Evolutionary conservation across 805 yeast species (phyloP).

Genomic region (Nakazawaea sp.): DNA sequence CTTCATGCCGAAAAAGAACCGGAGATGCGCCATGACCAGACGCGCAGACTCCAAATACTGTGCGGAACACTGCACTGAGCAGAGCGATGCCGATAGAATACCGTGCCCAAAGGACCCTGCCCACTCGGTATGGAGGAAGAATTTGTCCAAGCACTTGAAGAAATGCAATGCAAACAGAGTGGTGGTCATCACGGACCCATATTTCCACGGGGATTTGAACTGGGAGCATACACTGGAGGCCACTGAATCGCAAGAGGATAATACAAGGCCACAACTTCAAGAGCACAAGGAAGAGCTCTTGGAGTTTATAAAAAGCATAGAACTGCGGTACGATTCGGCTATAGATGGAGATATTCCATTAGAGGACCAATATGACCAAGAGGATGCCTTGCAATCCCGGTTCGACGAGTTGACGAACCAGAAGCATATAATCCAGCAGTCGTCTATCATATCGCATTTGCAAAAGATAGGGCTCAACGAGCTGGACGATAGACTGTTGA

Average conservation of each 20-base stretch:
- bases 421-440: constrained; percentile 80
- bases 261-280: not conserved
- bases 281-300: constrained; percentile 17
- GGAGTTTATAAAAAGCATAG: constrained; percentile 15
- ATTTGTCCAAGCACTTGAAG: constrained; percentile 46
- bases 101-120: constrained; percentile 74
- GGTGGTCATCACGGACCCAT: constrained; percentile 28
- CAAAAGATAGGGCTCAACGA: constrained; percentile 30
- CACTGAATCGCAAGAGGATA: not conserved
- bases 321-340: constrained; percentile 10
- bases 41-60: constrained; percentile 44
- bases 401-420: constrained; percentile 44
- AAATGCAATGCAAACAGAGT: constrained; percentile 48
- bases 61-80: constrained; percentile 46
- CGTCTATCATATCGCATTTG: constrained; percentile 70
- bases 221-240: constrained; percentile 13
- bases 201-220: constrained; percentile 48
- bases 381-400: constrained; percentile 33
- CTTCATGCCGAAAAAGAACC: constrained; percentile 39
- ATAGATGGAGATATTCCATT: constrained; percentile 12
- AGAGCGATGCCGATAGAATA: constrained; percentile 32
- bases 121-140: constrained; percentile 64
- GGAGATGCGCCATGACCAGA: constrained; percentile 58
- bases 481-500: constrained; percentile 26
- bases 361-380: constrained; percentile 15